Evolutionary conservation across 805 yeast genomes (phyloP), one percentile per base, ranked within the genome.

Genomic region (Komagataella populi): DNA sequence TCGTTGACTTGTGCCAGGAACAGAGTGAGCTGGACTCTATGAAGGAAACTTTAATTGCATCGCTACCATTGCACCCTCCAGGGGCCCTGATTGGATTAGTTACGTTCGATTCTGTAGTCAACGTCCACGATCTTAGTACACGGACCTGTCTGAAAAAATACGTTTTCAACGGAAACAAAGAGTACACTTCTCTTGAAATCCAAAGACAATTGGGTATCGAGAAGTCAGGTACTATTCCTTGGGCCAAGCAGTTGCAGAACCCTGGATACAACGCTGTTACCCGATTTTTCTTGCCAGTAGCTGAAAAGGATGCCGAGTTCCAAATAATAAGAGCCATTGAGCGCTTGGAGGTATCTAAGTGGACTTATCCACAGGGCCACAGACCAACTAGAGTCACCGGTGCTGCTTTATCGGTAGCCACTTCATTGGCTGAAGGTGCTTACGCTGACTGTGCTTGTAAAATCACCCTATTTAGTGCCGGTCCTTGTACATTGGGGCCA

Each of bases 311-410:
- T 23, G 84, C 91, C 51, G 97, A 91, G 70, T 84, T 83, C 66
- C 89, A 84, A 68, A 74, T 91, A 59, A 84, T 87, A 24, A 80
- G 78, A 55, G 76, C 87, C 51, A 74, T 93, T 59, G 96, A 89
- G 68, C 80, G 81, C 54, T 74, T 93, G 63, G 72, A 81, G 54
- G 58, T 60, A 36, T 67, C 71, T 8, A 67, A 63, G 53, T 93
- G 99, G 99, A 80, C 91, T 39, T 85, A 86, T 44, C 84, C 85
- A 48, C 78, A 84, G 49, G 87, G 86, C 50, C 81, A 81, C 62
- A 81, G 99, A 65, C 86, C 98, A 6, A 70, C 87, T 51, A 79
- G 99, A 70, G 85, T 91, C 54, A 87, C 96, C 3, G 99, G 99
- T 54, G 82, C 95, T 24, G 98, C 99, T 4, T 67, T 90, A 59